Evolutionary conservation across 805 yeast genomes (phyloP).

Genomic region (Candida mattraensis): DNA sequence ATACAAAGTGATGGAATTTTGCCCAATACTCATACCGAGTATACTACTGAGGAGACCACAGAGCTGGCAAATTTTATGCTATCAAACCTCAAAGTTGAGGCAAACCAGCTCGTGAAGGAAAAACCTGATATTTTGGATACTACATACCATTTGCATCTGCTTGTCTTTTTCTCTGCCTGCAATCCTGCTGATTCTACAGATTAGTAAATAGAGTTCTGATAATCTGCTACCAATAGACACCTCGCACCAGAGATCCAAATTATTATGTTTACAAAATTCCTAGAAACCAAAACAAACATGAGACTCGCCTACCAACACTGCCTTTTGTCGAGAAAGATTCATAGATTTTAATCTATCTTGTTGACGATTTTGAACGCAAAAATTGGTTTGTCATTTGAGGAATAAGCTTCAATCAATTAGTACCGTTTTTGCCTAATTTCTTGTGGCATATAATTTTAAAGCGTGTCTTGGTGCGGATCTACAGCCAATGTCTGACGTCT

Average conservation of each 20-base stretch:
- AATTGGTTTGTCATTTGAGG: no score
- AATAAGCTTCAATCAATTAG: no score
- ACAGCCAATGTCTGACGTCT: conserved; percentile 18
- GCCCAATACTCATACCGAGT: conserved; percentile 1
- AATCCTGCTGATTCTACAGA: no score
- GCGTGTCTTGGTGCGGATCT: no score
- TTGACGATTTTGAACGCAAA: no score
- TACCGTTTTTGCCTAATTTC: no score
- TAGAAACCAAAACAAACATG: conserved; percentile 12
- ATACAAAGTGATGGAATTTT: conserved; percentile 1
- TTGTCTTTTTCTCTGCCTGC: conserved; percentile 18
- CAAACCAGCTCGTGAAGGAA: conserved; percentile 1
- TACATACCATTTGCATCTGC: conserved; percentile 13
- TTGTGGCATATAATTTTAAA: no score
- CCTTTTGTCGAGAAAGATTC: no score
- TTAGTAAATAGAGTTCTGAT: no score
- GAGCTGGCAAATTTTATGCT: conserved; percentile 3
- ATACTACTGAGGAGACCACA: conserved; percentile 1
- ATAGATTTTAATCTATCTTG: no score
- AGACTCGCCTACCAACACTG: no score
- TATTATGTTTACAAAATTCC: conserved; percentile 6
- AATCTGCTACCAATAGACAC: conserved; percentile 1
- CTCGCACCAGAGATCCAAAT: conserved; percentile 6
- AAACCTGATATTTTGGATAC: conserved; percentile 12
- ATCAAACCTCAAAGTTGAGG: not conserved